A percentile compares a stretch with the other conserved stretches of the same genome.
Evolutionary conservation across 192 early-diverging fungal species (phyloP).

Genomic region (Nowakowskiella sp.): DNA sequence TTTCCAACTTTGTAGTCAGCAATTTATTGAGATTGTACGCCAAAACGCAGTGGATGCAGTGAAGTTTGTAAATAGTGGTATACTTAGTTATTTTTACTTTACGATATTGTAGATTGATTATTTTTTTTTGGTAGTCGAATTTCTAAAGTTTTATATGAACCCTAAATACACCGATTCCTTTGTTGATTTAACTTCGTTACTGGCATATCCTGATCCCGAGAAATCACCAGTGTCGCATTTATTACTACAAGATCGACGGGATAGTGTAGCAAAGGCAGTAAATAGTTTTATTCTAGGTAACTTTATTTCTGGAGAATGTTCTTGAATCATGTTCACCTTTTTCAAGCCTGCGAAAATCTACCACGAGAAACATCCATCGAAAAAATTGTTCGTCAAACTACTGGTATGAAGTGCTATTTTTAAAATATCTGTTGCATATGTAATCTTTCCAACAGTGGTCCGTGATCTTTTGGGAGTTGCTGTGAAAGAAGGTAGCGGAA

Average conservation of each 20-base stretch:
- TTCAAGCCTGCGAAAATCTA: no score
- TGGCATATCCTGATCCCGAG: slow-evolving; percentile 56
- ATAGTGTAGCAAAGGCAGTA: slow-evolving; percentile 47
- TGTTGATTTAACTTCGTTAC: slow-evolving; percentile 42
- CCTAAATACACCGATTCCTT: slow-evolving; percentile 33
- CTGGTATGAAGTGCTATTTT: no score
- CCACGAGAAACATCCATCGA: no score
- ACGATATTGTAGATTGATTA: not conserved
- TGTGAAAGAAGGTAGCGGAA: no score
- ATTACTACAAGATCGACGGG: slow-evolving; percentile 45
- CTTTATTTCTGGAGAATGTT: no score
- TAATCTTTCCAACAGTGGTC: no score
- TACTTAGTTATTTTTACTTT: not conserved
- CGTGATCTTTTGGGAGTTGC: no score
- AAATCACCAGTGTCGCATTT: slow-evolving; percentile 42
- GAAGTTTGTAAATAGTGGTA: slow-evolving; percentile 30
- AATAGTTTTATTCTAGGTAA: slow-evolving; percentile 63
- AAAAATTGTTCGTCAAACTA: no score
- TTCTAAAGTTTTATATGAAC: slow-evolving; percentile 18
- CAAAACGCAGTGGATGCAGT: slow-evolving; percentile 39
- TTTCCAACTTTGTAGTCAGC: slow-evolving; percentile 57
- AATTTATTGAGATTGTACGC: slow-evolving; percentile 55
- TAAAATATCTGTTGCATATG: no score
- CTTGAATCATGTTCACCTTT: no score
- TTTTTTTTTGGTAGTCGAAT: not conserved